Conservation (phyloP, 768 basidiomycete species). For the Mycena amicta region DNA sequence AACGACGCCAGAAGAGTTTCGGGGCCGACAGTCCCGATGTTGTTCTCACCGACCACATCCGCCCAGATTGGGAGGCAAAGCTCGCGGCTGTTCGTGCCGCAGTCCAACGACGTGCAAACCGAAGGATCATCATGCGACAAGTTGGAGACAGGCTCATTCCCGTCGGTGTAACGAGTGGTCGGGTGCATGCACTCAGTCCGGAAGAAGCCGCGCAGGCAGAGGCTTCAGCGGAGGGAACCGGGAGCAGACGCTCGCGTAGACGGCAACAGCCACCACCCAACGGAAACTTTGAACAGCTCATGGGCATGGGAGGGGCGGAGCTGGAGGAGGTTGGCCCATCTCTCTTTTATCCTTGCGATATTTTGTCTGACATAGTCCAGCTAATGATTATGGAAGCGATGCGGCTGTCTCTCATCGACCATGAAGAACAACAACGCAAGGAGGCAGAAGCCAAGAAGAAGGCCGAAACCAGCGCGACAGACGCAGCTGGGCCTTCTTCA, state of each 20-base stretch:
- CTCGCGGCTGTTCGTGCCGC: constrained; percentile 91
- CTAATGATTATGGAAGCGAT: constrained; percentile 99
- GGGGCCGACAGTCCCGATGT: constrained; percentile 86
- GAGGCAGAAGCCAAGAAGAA: constrained; percentile 71
- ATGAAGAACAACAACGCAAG: constrained; percentile 88
- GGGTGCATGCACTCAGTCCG: constrained; percentile 68
- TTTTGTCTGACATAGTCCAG: constrained; percentile 42
- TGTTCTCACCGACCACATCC: constrained; percentile 92
- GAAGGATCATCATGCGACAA: constrained; percentile 97
- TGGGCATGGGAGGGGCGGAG: constrained; percentile 84
- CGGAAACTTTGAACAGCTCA: constrained; percentile 65
- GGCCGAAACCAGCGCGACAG: constrained; percentile 44
- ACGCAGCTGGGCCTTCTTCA: constrained; percentile 28
- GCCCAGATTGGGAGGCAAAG: constrained; percentile 98
- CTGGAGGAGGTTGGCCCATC: constrained; percentile 77
- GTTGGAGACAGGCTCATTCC: constrained; percentile 97
- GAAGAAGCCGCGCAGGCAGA: constrained; percentile 54
- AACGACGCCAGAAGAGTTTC: constrained; percentile 86
- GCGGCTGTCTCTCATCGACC: constrained; percentile 90
- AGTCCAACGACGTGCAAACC: constrained; percentile 93
- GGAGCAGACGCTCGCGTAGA: constrained; percentile 62
- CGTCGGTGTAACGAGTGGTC: constrained; percentile 91
- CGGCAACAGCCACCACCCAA: constrained; percentile 51
- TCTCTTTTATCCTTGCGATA: constrained; percentile 4
- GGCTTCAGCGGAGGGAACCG: constrained; percentile 40